Evolutionary conservation across 2,329 filamentous ascomycete species (phyloP).

Genomic region (Periconia sp.): DNA sequence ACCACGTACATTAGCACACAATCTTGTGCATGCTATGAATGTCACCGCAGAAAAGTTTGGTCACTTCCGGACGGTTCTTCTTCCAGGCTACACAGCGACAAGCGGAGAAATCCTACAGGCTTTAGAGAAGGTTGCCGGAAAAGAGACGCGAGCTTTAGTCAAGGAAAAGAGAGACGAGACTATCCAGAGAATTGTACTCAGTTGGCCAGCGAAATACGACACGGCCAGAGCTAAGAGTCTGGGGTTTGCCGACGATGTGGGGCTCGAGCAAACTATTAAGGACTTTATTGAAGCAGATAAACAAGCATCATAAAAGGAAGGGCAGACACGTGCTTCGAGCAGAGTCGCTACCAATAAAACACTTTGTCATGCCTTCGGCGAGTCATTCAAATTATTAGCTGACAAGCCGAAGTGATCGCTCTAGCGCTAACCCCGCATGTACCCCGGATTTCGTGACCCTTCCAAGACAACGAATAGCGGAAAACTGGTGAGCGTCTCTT

Average conservation of each 20-base stretch:
- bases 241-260: constrained; percentile 58
- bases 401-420: too few species aligned
- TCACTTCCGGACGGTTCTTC: constrained; percentile 58
- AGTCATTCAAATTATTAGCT: too few species aligned
- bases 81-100: constrained; percentile 62
- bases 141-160: constrained; percentile 58
- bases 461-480: background rate
- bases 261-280: constrained; percentile 54
- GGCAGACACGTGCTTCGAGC: too few species aligned
- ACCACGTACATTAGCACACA: constrained; percentile 60
- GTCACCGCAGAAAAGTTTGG: constrained; percentile 58
- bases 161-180: constrained; percentile 59
- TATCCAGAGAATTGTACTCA: constrained; percentile 60
- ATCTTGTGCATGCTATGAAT: constrained; percentile 59
- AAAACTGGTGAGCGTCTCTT: background rate
- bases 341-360: too few species aligned
- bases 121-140: constrained; percentile 60
- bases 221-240: constrained; percentile 61
- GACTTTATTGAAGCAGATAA: constrained; percentile 48
- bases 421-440: constrained; percentile 14
- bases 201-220: constrained; percentile 64
- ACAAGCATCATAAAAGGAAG: constrained; percentile 4
- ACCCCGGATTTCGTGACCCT: constrained; percentile 16
- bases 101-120: constrained; percentile 64
- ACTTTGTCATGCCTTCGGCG: too few species aligned